phyloP scores from a whole-genome alignment of 441 rosid genomes.

The Dalechampia spathulata region DNA sequence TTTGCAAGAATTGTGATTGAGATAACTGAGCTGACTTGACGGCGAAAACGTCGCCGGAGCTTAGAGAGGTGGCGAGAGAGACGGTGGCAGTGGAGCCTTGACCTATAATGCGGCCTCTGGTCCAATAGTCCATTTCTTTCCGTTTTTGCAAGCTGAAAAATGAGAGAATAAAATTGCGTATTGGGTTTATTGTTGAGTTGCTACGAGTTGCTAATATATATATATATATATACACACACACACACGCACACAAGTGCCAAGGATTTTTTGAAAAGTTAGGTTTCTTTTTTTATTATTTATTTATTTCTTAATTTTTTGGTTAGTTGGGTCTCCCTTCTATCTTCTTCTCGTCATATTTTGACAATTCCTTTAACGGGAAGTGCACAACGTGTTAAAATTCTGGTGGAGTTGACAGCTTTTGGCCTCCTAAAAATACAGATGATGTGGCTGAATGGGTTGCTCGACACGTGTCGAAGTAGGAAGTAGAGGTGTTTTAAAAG shows the following conservation, averaged over 20 bases:
- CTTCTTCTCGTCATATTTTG: constrained; percentile 16
- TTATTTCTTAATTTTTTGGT: constrained; percentile 4
- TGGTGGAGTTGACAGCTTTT: constrained; percentile 17
- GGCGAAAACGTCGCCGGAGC: constrained; percentile 46
- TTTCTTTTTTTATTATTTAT: no score
- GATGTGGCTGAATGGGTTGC: constrained; percentile 13
- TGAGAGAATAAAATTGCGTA: neutral
- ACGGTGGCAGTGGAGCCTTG: no score
- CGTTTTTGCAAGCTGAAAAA: constrained; percentile 1
- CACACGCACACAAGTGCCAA: neutral
- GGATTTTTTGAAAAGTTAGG: neutral
- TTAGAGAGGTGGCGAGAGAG: constrained; percentile 41
- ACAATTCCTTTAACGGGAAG: constrained; percentile 30
- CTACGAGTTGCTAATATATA: neutral
- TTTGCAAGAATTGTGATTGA: constrained; percentile 39
- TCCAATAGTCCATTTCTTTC: constrained; percentile 62
- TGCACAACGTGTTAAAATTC: constrained; percentile 27
- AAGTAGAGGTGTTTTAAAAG: neutral
- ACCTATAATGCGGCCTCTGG: constrained; percentile 55
- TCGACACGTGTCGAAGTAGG: constrained; percentile 13
- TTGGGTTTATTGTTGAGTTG: constrained; percentile 3
- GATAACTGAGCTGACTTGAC: constrained; percentile 50
- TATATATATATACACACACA: no score
- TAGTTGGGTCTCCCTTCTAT: constrained; percentile 6
- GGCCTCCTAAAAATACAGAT: constrained; percentile 2